A percentile compares a stretch with the other conserved stretches of the same genome.
Evolutionary conservation across 2,329 filamentous ascomycete genomes (phyloP).

Genomic region (Trichoderma polysporum): DNA sequence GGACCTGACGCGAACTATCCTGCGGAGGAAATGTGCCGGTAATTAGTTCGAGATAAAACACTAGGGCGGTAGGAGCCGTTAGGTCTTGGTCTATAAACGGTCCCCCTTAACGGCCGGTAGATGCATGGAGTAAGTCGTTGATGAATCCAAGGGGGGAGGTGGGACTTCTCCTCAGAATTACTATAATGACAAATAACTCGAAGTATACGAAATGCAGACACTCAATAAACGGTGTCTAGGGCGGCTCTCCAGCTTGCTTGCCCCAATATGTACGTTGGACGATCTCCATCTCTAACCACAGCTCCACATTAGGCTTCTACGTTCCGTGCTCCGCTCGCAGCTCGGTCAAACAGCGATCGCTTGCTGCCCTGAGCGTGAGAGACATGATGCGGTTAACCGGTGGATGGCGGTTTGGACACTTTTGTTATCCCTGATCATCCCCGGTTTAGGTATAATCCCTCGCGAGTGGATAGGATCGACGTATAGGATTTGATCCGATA

Average conservation of each 20-base stretch:
- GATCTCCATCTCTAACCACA: neutral
- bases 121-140: neutral
- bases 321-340: neutral
- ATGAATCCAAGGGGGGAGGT: neutral
- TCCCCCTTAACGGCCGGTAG: neutral
- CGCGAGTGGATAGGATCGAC: neutral
- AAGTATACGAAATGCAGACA: neutral
- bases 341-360: neutral
- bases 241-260: neutral
- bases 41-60: neutral
- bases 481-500: slow-evolving; percentile 6
- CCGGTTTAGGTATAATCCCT: neutral
- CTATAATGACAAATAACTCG: neutral
- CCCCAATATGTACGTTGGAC: neutral
- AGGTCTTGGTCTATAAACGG: neutral
- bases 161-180: neutral
- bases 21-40: neutral
- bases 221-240: neutral
- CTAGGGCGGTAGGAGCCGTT: neutral
- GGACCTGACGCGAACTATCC: neutral
- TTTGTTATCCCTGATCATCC: neutral
- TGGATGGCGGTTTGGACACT: neutral
- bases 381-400: neutral
- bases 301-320: neutral
- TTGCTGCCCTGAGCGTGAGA: neutral